Evolutionary conservation across 75 land plant species (phyloP).

Genomic region (Sequoia sempervirens): DNA sequence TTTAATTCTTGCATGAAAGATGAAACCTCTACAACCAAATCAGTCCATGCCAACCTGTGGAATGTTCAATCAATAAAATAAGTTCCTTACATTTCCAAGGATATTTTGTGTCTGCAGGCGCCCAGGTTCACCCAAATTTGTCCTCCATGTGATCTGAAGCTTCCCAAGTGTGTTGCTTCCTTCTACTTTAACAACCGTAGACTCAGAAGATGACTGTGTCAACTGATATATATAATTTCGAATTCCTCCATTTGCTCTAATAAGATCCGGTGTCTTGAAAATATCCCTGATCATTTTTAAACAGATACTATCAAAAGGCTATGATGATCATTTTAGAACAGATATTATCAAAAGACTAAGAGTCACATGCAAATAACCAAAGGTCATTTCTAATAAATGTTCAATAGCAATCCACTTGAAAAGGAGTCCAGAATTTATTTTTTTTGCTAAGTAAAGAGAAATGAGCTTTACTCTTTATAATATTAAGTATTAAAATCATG

Average conservation of each 20-base stretch:
- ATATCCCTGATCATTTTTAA: constrained; percentile 39
- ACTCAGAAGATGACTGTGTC: constrained; percentile 34
- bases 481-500: background rate
- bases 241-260: constrained; percentile 86
- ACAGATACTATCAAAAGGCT: background rate
- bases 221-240: constrained; percentile 86
- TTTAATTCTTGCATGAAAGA: background rate
- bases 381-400: background rate
- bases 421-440: background rate
- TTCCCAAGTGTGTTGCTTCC: constrained; percentile 90
- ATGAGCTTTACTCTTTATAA: background rate
- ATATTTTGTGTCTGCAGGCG: constrained; percentile 96
- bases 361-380: background rate
- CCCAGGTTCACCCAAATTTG: constrained; percentile 97
- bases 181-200: constrained; percentile 44
- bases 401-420: background rate
- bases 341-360: background rate
- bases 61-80: background rate
- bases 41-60: background rate
- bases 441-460: background rate
- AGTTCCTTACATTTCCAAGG: constrained; percentile 71
- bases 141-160: constrained; percentile 95
- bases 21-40: background rate
- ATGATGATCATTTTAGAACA: constrained; percentile 15
- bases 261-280: constrained; percentile 59